phyloP scores from a whole-genome alignment of 208 protist species.

The Acanthamoeba sp. region DNA sequence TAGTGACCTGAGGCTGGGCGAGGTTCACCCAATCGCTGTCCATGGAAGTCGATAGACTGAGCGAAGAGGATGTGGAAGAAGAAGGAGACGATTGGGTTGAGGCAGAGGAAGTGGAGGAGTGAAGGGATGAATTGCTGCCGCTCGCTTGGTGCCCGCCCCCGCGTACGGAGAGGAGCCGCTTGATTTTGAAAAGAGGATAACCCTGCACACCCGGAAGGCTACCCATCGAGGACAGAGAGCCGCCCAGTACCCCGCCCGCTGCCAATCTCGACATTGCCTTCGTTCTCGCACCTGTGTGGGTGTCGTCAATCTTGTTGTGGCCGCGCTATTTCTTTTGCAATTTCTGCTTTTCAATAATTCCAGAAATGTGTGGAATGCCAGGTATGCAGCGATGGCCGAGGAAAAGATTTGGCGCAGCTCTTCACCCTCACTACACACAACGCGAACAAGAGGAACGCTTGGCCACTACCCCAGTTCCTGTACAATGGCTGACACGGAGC shows the following conservation, averaged over 20 bases:
- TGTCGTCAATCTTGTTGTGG: too few relatives aligned
- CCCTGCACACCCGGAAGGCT: conserved; percentile 27
- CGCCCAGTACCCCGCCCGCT: background rate
- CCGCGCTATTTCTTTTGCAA: background rate
- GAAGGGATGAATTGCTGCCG: background rate
- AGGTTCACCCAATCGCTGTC: background rate
- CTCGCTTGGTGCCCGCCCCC: background rate
- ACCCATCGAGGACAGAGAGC: background rate
- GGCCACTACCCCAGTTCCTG: background rate
- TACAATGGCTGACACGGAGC: background rate
- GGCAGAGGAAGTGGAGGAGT: background rate
- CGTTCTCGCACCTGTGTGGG: too few relatives aligned
- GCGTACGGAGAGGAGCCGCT: conserved; percentile 7
- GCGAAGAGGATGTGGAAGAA: background rate
- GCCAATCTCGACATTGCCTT: background rate
- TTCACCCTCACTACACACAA: too few relatives aligned
- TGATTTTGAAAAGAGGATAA: conserved; percentile 21
- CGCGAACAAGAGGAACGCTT: too few relatives aligned
- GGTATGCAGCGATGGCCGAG: too few relatives aligned
- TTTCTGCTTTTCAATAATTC: background rate
- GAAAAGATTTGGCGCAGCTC: too few relatives aligned
- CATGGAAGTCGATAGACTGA: background rate
- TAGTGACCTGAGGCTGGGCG: background rate
- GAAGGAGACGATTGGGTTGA: background rate
- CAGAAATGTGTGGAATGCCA: too few relatives aligned